These are phyloP conservation scores for Stachybotrys chlorohalonatus DNA, from an alignment of 2,329 filamentous ascomycete genomes.

Conservation along the genomic window DNA sequence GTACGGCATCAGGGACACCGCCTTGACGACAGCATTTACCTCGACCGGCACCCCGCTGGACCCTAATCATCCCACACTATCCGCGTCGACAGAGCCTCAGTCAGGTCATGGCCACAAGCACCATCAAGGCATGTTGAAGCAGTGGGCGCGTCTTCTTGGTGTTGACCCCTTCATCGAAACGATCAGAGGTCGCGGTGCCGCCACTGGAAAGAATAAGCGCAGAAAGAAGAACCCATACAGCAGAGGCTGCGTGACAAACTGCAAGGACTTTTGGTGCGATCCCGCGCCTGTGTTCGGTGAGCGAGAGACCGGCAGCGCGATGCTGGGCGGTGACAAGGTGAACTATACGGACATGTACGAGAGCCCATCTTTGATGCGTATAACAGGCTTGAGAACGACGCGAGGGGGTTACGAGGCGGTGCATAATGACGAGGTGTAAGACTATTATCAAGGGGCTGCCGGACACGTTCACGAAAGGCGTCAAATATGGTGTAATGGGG, in stretches of 20 bases:
- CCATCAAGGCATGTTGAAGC: constrained; percentile 59
- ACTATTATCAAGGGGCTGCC: background rate
- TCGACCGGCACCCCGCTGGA: constrained; percentile 68
- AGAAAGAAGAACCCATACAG: constrained; percentile 74
- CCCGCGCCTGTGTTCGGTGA: constrained; percentile 71
- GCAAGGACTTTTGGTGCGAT: constrained; percentile 94
- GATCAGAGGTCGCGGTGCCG: constrained; percentile 72
- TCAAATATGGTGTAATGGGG: background rate
- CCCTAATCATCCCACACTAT: constrained; percentile 54
- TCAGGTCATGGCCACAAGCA: constrained; percentile 42
- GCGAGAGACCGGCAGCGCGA: constrained; percentile 62
- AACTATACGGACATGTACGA: constrained; percentile 92
- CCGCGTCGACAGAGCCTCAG: constrained; percentile 32
- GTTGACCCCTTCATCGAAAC: constrained; percentile 92
- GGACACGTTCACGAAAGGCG: background rate
- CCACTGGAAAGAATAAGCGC: constrained; percentile 43
- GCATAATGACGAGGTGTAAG: constrained; percentile 39
- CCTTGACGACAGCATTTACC: constrained; percentile 63
- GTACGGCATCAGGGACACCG: constrained; percentile 59
- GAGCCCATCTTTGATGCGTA: constrained; percentile 60
- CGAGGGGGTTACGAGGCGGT: constrained; percentile 56
- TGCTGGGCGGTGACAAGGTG: constrained; percentile 69
- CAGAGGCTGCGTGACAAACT: constrained; percentile 76
- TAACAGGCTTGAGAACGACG: constrained; percentile 35
- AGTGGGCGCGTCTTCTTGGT: constrained; percentile 78